Conservation (phyloP, 169 alveolate species). For the Plasmodium relictum region DNA sequence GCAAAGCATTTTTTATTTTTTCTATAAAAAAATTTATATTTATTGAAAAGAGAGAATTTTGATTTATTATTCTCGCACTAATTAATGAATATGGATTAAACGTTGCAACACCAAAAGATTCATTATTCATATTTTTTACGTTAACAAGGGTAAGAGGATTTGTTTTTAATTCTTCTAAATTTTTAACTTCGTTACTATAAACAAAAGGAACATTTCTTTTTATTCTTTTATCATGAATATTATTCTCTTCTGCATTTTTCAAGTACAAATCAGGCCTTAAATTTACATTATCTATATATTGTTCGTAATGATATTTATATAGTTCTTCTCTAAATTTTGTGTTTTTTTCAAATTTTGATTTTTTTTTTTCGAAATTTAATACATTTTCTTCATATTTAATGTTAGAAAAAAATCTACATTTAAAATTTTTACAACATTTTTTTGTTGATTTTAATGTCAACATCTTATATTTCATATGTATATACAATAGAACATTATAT, state of each 20-base stretch:
- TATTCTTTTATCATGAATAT: conserved; percentile 40
- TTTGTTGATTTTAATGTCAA: not conserved
- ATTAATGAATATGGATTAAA: conserved; percentile 69
- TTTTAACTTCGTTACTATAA: conserved; percentile 61
- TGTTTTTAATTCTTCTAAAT: conserved; percentile 49
- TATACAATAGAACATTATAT: too few species aligned
- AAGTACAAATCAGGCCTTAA: conserved; percentile 50
- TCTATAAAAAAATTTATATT: conserved; percentile 68
- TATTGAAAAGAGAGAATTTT: conserved; percentile 46
- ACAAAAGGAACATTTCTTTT: conserved; percentile 59
- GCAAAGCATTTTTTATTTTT: conserved; percentile 24
- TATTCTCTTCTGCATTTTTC: not conserved
- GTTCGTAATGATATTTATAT: conserved; percentile 62
- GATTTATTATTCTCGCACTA: conserved; percentile 59
- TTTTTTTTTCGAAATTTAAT: not conserved
- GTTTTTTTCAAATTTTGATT: conserved; percentile 39
- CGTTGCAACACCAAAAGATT: conserved; percentile 63
- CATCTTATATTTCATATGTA: too few species aligned
- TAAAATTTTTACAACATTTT: conserved; percentile 2
- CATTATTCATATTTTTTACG: conserved; percentile 46
- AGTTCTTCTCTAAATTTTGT: conserved; percentile 70
- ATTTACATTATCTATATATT: conserved; percentile 41
- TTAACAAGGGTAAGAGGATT: conserved; percentile 46
- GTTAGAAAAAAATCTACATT: not conserved
- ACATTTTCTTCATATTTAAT: not conserved